Conservation (phyloP, 345 rosid species). For the Noccaea bulbosa region DNA sequence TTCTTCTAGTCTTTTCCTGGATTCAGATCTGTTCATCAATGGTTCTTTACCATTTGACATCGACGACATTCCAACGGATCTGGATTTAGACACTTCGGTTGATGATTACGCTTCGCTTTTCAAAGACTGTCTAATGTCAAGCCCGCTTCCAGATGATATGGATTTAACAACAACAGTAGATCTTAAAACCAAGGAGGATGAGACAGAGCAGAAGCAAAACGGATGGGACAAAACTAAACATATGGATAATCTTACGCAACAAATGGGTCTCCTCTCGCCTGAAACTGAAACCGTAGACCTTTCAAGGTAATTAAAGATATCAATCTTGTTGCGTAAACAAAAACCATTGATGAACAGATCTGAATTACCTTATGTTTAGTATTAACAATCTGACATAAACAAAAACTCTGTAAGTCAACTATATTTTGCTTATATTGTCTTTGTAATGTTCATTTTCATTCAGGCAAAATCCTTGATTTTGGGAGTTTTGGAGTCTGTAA, state of each 20-base stretch:
- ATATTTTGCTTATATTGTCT: not conserved
- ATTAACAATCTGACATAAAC: not conserved
- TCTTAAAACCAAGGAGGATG: conserved; percentile 40
- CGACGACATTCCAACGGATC: conserved; percentile 57
- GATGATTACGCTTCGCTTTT: conserved; percentile 58
- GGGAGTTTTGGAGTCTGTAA: conserved; percentile 16
- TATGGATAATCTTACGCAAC: conserved; percentile 79
- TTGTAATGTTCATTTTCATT: not conserved
- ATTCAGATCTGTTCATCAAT: conserved; percentile 51
- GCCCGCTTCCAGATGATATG: conserved; percentile 65
- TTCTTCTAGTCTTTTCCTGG: conserved; percentile 51
- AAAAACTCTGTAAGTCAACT: not conserved
- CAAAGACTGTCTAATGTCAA: conserved; percentile 57
- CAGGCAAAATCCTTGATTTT: conserved; percentile 41
- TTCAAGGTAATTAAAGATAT: conserved; percentile 36
- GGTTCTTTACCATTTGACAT: conserved; percentile 59
- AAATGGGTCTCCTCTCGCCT: conserved; percentile 81
- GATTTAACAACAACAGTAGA: conserved; percentile 55
- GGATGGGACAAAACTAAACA: conserved; percentile 57
- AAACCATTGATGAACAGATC: too few species aligned
- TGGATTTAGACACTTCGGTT: conserved; percentile 59
- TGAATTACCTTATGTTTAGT: too few species aligned
- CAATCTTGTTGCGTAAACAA: too few species aligned
- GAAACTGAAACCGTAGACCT: conserved; percentile 50
- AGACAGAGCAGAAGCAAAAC: conserved; percentile 46